Base-by-base conservation (phyloP, 805 yeast genomes). In the Saccharomycopsis fodiens region DNA sequence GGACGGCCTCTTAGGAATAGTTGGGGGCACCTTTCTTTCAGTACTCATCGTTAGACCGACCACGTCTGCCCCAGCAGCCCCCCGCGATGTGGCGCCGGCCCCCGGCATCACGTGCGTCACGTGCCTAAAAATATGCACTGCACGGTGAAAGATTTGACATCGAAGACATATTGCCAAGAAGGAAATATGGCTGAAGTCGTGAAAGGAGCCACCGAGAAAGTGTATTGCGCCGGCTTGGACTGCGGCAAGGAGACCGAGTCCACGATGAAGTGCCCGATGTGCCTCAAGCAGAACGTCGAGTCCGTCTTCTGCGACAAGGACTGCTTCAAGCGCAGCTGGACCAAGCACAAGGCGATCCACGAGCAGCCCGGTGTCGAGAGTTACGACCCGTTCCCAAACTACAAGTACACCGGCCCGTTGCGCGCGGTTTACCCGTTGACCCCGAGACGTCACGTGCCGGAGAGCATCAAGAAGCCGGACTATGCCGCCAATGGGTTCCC, bases 321-420 rank as follows among this genome's bases (percentile, higher is more conserved):
- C 1, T 91, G 98, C 63, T 91, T 86, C 68, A 78, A 83, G 59
- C 66, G 82, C 39, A 68, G 76, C 37, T 85, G 87, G 78, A 64
- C 73, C 13, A 61, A 70, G 19, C 98, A 91, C 61, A 89, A 88
- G 66, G 73, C 78, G 23, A 67, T 79, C 44, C 97, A 89, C 61
- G 70, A 70, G 23, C 76, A 75, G 51, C 79, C 74, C 41, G 79
- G 79, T 12, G 73, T 65, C n/a, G 74, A 68, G 6, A 69, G 65
- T n/a, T 88, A 84, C 59, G 82, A 93, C 55, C 98, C 98, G 39
- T 93, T 85, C 66, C 95, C 96, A 22, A 73, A 74, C 21, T 85
- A 72, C 60, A 69, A 72, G 36, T 93, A 74, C 64, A 70, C 88
- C 1, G 97, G 98, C 16, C 63, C 70, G 1, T 59, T 89, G 44